Conservation (phyloP, 805 yeast genomes). For the Ogataea salicorniae region DNA sequence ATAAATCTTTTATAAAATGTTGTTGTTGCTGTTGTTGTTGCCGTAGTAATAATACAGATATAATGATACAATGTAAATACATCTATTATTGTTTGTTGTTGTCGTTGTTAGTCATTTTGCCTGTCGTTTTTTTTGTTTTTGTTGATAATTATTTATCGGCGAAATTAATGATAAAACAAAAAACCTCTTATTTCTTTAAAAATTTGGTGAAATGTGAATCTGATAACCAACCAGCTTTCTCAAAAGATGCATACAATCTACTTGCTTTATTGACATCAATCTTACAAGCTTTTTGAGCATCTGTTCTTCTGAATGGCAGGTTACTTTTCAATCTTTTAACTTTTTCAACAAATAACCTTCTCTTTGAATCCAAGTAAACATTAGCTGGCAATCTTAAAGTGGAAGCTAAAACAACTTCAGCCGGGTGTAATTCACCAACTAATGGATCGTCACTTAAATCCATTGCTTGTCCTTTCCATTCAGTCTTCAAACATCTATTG, state of each 20-base stretch:
- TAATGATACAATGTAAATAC: conserved; percentile 1
- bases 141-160: neutral
- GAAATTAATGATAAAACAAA: too few relatives aligned
- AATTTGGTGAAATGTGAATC: conserved; percentile 54
- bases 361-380: conserved; percentile 72
- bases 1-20: neutral
- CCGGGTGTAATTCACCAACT: conserved; percentile 73
- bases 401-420: conserved; percentile 81
- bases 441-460: conserved; percentile 77
- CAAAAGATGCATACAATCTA: conserved; percentile 83
- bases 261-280: conserved; percentile 97
- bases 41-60: neutral
- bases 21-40: neutral
- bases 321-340: conserved; percentile 66
- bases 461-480: conserved; percentile 99
- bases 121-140: neutral
- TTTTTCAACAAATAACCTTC: conserved; percentile 84
- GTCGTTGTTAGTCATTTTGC: neutral
- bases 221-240: conserved; percentile 86
- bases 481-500: conserved; percentile 72
- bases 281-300: conserved; percentile 95
- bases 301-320: conserved; percentile 89
- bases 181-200: conserved; percentile 8
- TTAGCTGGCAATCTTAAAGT: conserved; percentile 85
- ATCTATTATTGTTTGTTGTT: neutral